Conservation (phyloP, 2,329 filamentous ascomycete species). For the Torrubiellomyces zombiae region DNA sequence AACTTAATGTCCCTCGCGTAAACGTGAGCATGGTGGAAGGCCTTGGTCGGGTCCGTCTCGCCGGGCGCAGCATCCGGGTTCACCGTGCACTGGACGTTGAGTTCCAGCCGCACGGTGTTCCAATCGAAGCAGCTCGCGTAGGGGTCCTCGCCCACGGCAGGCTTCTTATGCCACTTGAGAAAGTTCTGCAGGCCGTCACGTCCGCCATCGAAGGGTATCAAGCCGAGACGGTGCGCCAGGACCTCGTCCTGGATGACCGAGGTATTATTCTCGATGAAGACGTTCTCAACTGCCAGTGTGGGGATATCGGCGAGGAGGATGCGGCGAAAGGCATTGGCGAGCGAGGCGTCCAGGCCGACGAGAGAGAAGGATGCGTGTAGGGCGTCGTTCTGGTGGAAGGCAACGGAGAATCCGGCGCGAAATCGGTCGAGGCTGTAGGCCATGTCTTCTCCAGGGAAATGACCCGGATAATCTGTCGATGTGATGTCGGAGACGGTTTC, state of each 20-base stretch:
- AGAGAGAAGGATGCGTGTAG: constrained; percentile 78
- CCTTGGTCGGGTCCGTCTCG: constrained; percentile 66
- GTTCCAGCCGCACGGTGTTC: constrained; percentile 69
- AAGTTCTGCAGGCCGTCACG: constrained; percentile 59
- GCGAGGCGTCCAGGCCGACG: constrained; percentile 75
- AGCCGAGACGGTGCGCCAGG: constrained; percentile 71
- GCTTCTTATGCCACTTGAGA: constrained; percentile 68
- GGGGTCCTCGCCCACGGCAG: constrained; percentile 42
- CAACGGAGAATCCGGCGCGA: constrained; percentile 49
- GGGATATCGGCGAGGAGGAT: constrained; percentile 92
- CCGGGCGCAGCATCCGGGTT: constrained; percentile 54
- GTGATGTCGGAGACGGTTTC: constrained; percentile 83
- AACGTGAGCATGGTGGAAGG: constrained; percentile 73
- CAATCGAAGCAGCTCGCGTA: constrained; percentile 52
- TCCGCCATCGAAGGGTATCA: constrained; percentile 75
- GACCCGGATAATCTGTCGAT: constrained; percentile 82
- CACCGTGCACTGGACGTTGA: constrained; percentile 66
- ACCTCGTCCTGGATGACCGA: constrained; percentile 98
- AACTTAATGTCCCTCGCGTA: constrained; percentile 68
- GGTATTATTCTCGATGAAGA: constrained; percentile 91
- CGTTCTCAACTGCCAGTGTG: constrained; percentile 82
- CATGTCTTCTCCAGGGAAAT: constrained; percentile 78
- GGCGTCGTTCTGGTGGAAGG: constrained; percentile 70
- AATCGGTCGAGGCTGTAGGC: constrained; percentile 64
- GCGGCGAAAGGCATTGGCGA: constrained; percentile 93